Percentiles rank a stretch among this genome's conserved stretches.
Conservation (phyloP, 2,329 filamentous ascomycete genomes). For the Ophiostoma novo-ulmi region DNA sequence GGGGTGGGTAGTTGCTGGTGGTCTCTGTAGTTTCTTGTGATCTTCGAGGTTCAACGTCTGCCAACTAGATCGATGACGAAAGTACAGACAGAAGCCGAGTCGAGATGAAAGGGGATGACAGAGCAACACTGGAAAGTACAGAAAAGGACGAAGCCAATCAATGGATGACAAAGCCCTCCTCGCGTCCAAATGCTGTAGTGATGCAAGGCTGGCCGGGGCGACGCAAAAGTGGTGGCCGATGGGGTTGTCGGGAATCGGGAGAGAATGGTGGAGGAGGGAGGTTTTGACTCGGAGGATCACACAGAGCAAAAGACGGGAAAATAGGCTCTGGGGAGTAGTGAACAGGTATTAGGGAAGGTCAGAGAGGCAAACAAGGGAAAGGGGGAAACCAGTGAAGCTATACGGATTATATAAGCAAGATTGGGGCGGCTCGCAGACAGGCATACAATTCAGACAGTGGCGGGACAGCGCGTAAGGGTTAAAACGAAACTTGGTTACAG, state of each 20-base stretch:
- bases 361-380: neutral
- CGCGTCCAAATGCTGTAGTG: neutral
- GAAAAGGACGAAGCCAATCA: neutral
- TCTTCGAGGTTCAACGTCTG: neutral
- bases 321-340: neutral
- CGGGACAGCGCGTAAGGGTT: neutral
- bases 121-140: neutral
- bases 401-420: neutral
- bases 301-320: neutral
- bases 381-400: neutral
- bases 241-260: neutral
- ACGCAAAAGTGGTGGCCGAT: conserved; percentile 11
- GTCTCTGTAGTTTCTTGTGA: neutral
- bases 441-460: neutral
- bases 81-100: neutral
- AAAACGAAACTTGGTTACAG: neutral
- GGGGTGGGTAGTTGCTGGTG: neutral
- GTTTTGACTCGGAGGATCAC: neutral
- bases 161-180: conserved; percentile 1
- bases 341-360: neutral
- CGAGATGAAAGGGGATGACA: neutral
- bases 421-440: neutral
- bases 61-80: neutral
- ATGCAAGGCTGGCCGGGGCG: conserved; percentile 10
- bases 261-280: conserved; percentile 1